Evolutionary conservation across 257 asterid genomes (phyloP), one percentile per base, ranked within the genome.

Genomic region (Ophiorrhiza pumila): DNA sequence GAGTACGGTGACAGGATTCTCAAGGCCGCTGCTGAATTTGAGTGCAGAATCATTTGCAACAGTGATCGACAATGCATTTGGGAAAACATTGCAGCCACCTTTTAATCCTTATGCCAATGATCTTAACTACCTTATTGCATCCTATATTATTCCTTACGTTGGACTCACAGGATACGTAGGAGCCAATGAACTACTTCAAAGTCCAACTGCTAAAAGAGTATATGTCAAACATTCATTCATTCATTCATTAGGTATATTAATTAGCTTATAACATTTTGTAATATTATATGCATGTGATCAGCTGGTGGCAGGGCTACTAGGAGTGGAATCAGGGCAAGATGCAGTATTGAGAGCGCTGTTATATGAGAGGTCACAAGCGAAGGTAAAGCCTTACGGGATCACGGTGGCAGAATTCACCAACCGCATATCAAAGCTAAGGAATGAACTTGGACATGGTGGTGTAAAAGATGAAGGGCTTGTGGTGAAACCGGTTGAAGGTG

Each of bases 141-240:
- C 90, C 4, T 94, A 90, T 61, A 67, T 94, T 9, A 71, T 94
- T n/a, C 96, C 97, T 43, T 93, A 88, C 62, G 89, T 91, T 62
- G 97, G 98, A 66, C 96, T 91, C 81, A 94, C 96, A 0, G 98
- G 97, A 12, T 94, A 91, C 14, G 98, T 94, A 1, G 98, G 97
- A 6, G 93, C 97, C 7, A 94, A 85, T 52, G 90, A 96, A 0
- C 84, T 80, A 67, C 97, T 94, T 74, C 68, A 72, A 8, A 76
- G 77, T 78, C 74, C 88, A 35, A 47, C 35, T 3, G 85, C 98
- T 68, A 88, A 65, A 84, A 80, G 74, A 84, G 96, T 91, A 83
- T 35, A 52, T 71, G 2, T 12, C 6, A 2, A 47, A 17, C 42
- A 37, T 37, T n/a, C n/a, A n/a, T n/a, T n/a, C n/a, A n/a, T n/a